Evolutionary conservation across 345 rosid genomes (phyloP).

Genomic region (Citrus sinensis): DNA sequence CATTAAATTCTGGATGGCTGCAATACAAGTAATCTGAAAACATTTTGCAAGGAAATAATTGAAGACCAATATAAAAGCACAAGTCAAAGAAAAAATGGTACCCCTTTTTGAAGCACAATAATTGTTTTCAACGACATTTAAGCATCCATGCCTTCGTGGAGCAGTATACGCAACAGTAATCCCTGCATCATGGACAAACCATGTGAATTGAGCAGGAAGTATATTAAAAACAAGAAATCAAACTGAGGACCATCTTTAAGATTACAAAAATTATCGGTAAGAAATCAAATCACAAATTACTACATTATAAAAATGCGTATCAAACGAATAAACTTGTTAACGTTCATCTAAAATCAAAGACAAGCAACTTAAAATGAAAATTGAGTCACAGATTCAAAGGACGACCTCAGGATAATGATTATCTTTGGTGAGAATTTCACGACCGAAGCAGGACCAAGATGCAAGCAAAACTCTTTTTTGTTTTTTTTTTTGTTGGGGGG

Average conservation of each 20-base stretch:
- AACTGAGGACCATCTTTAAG: not conserved
- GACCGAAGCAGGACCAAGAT: not conserved
- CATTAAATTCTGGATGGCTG: not conserved
- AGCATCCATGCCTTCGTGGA: conserved; percentile 78
- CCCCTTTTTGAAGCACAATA: conserved; percentile 96
- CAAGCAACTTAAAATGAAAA: not conserved
- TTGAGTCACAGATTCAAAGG: not conserved
- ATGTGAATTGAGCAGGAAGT: conserved; percentile 18
- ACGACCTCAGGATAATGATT: not conserved
- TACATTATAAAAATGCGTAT: not conserved
- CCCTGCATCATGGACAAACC: conserved; percentile 44
- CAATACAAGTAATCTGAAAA: not conserved
- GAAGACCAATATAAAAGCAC: conserved; percentile 1
- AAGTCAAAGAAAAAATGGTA: conserved; percentile 15
- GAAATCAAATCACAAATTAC: not conserved
- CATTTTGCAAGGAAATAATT: not conserved
- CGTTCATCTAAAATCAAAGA: not conserved
- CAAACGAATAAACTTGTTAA: not conserved
- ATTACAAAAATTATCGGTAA: not conserved
- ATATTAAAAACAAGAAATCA: conserved; percentile 6
- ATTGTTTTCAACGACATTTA: conserved; percentile 82
- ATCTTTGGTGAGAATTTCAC: not conserved
- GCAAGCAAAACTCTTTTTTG: not conserved
- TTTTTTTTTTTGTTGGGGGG: not conserved
- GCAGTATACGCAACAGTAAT: conserved; percentile 72